Evolutionary conservation across 1,139 yeast species (phyloP), one percentile per base, ranked within the genome.

Genomic region (Yamadazyma spencermartinsiae): DNA sequence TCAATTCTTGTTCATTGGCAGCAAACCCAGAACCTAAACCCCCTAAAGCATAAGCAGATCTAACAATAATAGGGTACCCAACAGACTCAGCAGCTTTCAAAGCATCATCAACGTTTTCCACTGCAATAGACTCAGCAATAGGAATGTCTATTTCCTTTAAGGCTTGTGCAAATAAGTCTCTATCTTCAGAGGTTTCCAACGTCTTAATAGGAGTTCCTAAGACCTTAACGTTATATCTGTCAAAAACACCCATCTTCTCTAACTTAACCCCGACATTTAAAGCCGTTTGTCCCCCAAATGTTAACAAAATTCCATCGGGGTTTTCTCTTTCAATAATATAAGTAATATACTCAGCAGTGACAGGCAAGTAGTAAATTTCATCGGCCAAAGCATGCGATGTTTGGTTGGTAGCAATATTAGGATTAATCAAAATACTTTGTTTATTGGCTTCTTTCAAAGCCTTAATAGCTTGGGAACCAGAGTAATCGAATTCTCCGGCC

Each of bases 11-110:
- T 48, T 77, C 82, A 62, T 88, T 82, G 50, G 76, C 74, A 45
- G 99, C 98, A 60, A 92, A 92, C 32, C 99, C 99, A 23, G 98
- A 90, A 40, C 99, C 99, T 44, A 92, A 76, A 52, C 99, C 99
- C 61, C 99, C 99, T 40, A 92, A 74, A 3, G 98, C 95, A 60
- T 85, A 92, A 21, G 99, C 99, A 35, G 98, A 86, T 71, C 99
- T 86, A 43, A 92, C 96, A 69, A 92, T 92, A 51, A 92, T 88
- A 37, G 99, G 99, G 66, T 90, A 92, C 9, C 96, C 96, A 45
- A 92, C 88, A 40, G 70, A 61, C 36, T 76, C 81, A 37, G 97
- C 98, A 40, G 98, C 98, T 30, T 67, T 71, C 44, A 92, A 72
- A 17, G 98, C 97, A 56, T 86, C 96, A 52, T 90, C 97, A 33